Conservation (phyloP, 192 early-diverging fungal species). For the Rhizophlyctis rosea region DNA sequence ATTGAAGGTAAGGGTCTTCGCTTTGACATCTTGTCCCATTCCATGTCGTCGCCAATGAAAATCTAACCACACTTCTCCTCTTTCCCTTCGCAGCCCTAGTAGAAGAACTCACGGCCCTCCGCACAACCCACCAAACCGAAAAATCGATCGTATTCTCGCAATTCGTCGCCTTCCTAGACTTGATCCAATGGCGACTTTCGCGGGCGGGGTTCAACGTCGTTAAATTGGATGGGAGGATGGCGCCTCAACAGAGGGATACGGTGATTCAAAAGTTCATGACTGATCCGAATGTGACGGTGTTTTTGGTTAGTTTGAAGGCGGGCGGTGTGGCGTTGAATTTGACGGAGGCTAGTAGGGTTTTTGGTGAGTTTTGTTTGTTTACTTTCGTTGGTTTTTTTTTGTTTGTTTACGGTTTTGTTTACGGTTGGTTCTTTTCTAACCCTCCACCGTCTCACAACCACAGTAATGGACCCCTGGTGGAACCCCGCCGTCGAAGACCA, state of each 20-base stretch:
- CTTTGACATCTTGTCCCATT: not conserved
- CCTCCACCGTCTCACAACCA: too few relatives aligned
- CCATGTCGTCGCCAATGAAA: too few relatives aligned
- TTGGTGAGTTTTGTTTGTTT: slow-evolving; percentile 44
- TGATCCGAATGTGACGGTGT: slow-evolving; percentile 79
- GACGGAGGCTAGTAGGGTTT: slow-evolving; percentile 84
- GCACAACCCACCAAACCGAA: slow-evolving; percentile 64
- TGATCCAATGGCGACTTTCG: slow-evolving; percentile 86
- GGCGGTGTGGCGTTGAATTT: slow-evolving; percentile 91
- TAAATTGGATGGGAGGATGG: slow-evolving; percentile 88
- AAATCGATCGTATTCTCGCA: slow-evolving; percentile 81
- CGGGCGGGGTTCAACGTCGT: slow-evolving; percentile 82
- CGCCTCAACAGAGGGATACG: slow-evolving; percentile 64
- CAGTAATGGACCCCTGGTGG: slow-evolving; percentile 73
- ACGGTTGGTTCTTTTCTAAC: too few relatives aligned
- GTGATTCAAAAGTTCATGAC: slow-evolving; percentile 65
- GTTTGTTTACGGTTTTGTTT: not conserved
- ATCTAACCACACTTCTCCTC: too few relatives aligned
- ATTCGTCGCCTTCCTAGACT: slow-evolving; percentile 86
- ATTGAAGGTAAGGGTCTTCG: slow-evolving; percentile 59
- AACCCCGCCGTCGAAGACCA: slow-evolving; percentile 69
- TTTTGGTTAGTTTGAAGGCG: slow-evolving; percentile 86
- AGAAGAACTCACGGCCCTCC: slow-evolving; percentile 76
- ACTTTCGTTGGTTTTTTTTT: not conserved
- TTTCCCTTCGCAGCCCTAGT: slow-evolving; percentile 65